Evolutionary conservation across 1,284 basidiomycete genomes (phyloP), one percentile per base, ranked within the genome.

Genomic region (Thecaphora frezii): DNA sequence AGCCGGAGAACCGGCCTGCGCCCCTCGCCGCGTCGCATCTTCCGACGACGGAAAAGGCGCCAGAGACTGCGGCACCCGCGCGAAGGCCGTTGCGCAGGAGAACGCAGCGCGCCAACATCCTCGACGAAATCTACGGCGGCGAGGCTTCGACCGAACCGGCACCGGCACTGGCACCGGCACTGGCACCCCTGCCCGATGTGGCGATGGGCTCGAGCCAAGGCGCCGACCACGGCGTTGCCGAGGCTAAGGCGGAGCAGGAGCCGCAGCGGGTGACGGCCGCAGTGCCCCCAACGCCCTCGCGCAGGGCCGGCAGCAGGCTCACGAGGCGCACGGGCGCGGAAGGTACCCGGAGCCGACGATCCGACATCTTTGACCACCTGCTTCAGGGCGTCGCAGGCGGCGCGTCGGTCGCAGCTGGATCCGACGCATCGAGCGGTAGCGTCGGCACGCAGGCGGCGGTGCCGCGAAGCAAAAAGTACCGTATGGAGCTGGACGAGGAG

Each of bases 401-500:
- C 21, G 8, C 38, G 38, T 40, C n/a, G n/a, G n/a, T n/a, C n/a
- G n/a, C n/a, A n/a, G n/a, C n/a, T n/a, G n/a, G n/a, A n/a, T n/a
- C n/a, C n/a, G n/a, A n/a, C n/a, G n/a, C n/a, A n/a, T n/a, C n/a
- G n/a, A n/a, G n/a, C n/a, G n/a, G n/a, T n/a, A n/a, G n/a, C n/a
- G n/a, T n/a, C n/a, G n/a, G n/a, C n/a, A n/a, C 33, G 33, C 33
- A 4, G 33, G 33, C 12, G 12, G 18, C 7, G 23, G 28, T 58
- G 2, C 60, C 60, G 2, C 44, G 45, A 16, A 67, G 65, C 43
- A 46, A 59, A 39, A 49, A 58, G 2, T 70, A 55, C 24, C 44
- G 68, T 10, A 63, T 65, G 65, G 53, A 67, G 26, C 45, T 70
- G 43, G 68, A 70, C 18, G 61, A 67, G 25, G 54, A 66, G 21